A percentile compares a stretch with the other conserved stretches of the same genome.
phyloP scores from a whole-genome alignment of 1,284 basidiomycete species.

The Apiotrichum mycotoxinovorans region DNA sequence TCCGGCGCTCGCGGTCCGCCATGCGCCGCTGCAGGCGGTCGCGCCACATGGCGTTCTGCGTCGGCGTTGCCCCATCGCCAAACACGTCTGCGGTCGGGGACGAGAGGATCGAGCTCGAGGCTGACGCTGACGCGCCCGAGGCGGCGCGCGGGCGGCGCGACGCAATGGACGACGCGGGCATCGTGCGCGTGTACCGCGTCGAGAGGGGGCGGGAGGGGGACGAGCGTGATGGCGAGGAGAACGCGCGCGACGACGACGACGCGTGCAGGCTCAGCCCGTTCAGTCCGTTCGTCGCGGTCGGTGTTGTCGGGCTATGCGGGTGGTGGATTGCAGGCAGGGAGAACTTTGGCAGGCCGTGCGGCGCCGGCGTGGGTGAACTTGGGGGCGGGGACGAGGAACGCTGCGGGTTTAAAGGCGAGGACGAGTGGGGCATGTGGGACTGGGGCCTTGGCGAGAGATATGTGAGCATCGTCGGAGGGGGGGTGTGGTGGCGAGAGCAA shows the following conservation, averaged over 20 bases:
- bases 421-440: conserved; percentile 20
- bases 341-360: conserved; percentile 8
- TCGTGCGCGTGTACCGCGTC: conserved; percentile 18
- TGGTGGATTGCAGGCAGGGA: conserved; percentile 7
- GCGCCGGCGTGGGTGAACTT: conserved; percentile 23
- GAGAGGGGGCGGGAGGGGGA: conserved; percentile 11
- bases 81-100: conserved; percentile 26
- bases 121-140: no score
- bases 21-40: conserved; percentile 34
- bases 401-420: conserved; percentile 40
- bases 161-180: conserved; percentile 2
- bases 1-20: conserved; percentile 33
- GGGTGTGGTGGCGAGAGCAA: background rate
- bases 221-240: conserved; percentile 8
- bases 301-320: no score
- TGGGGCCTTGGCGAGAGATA: conserved; percentile 3
- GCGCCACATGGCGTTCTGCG: conserved; percentile 39
- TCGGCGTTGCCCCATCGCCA: conserved; percentile 35
- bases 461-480: conserved; percentile 13
- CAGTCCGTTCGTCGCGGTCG: no score
- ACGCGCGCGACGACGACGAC: conserved; percentile 3
- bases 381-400: conserved; percentile 23
- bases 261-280: background rate
- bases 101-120: background rate
- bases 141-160: conserved; percentile 3